Base-by-base conservation (phyloP, 1,284 basidiomycete genomes). In the Tilletia walkeri region DNA sequence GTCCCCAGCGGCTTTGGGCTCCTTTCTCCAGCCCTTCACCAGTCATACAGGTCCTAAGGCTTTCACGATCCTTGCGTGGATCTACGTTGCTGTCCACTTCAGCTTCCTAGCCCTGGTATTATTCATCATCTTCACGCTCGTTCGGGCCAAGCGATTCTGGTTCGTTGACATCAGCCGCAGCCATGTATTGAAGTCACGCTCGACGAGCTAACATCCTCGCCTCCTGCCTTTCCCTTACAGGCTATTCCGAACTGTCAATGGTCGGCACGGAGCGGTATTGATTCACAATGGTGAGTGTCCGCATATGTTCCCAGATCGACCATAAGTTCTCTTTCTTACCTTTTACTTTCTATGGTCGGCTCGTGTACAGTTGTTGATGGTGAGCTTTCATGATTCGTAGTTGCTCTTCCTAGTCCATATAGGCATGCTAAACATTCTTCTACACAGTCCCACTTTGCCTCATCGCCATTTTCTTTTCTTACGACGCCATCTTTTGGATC, bases 401-500 rank as follows among this genome's bases (percentile, higher is more conserved):
- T n/a, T 2, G 14, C 48, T 49, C 24, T 30, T 30, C 24, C 24
- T 30, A 30, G 24, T 30, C 24, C 24, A 1, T 30, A 30, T 2
- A 30, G 24, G 24, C 24, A 30, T 45, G 41, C 41, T 45, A 7
- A n/a, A 3, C 24, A 30, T n/a, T 30, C 24, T 14, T 30, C 7
- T 30, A 7, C 18, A 7, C 56, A 61, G 56, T 61, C 20, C 56
- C 56, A 7, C 56, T 61, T 30, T 61, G 56, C 24, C 56, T 61
- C 56, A 61, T 61, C 56, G 56, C 9, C 6, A 34, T 61, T 30
- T 61, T 61, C 24, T 30, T 61, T 2, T 20, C 24, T 16, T 61
- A 61, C 56, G 56, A 61, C 56, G 56, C 56, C 56, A 61, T 61
- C 56, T 61, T 61, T 30, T 61, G 56, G 56, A 61, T 61, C 36